A percentile compares a stretch with the other conserved stretches of the same genome.
Evolutionary conservation across 192 early-diverging fungal genomes (phyloP).

Genomic region (Rhizophagus prolifer): DNA sequence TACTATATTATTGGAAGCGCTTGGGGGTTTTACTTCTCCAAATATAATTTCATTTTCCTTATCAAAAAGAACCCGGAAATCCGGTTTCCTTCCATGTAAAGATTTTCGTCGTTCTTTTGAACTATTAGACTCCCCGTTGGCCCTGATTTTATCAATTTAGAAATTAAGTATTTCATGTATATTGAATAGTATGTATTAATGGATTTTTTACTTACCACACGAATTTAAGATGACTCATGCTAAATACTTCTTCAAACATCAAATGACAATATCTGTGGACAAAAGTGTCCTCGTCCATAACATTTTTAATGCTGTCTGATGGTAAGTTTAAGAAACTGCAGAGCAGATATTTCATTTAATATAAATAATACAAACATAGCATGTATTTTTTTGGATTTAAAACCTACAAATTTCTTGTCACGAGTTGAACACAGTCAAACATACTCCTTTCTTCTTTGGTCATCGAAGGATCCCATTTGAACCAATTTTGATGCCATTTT

Average conservation of each 20-base stretch:
- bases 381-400: neutral
- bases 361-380: neutral
- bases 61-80: too few relatives aligned
- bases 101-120: too few relatives aligned
- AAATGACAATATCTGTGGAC: too few relatives aligned
- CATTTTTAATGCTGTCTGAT: neutral
- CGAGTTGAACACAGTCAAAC: conserved; percentile 16
- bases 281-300: neutral
- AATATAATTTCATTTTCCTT: too few relatives aligned
- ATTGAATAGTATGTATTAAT: too few relatives aligned
- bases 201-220: neutral
- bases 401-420: conserved; percentile 14
- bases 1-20: too few relatives aligned
- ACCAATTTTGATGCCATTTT: neutral
- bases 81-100: too few relatives aligned
- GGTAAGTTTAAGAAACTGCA: neutral
- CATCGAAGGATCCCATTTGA: neutral
- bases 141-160: too few relatives aligned
- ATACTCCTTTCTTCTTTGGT: neutral
- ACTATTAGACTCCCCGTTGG: too few relatives aligned
- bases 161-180: too few relatives aligned
- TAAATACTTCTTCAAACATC: neutral
- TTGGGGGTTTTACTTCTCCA: too few relatives aligned
- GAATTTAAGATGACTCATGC: neutral
- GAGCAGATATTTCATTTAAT: neutral